phyloP scores from a whole-genome alignment of 139 green algal genomes.

The Coelastrella sp. region DNA sequence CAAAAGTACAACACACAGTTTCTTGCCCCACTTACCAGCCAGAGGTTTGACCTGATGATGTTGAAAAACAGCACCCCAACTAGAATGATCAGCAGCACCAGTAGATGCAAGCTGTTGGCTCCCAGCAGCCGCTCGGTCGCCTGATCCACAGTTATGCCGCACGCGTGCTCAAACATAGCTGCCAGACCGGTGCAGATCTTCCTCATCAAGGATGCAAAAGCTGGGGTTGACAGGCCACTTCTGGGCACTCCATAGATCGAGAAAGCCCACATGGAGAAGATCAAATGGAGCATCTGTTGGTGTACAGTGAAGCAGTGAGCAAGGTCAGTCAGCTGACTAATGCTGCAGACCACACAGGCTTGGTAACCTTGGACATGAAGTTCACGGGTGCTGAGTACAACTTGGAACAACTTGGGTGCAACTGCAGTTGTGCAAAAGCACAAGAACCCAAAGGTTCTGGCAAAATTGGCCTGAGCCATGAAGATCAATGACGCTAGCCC shows the following conservation, averaged over 20 bases:
- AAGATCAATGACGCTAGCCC: too few relatives aligned
- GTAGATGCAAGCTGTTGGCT: neutral
- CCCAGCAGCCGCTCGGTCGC: slow-evolving; percentile 21
- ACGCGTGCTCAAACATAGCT: neutral
- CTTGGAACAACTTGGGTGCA: too few relatives aligned
- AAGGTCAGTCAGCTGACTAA: too few relatives aligned
- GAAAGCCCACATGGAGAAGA: slow-evolving; percentile 64
- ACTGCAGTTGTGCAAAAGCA: too few relatives aligned
- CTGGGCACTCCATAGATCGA: slow-evolving; percentile 56
- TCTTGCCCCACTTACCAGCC: slow-evolving; percentile 2
- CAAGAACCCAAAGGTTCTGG: too few relatives aligned
- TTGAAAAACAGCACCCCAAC: slow-evolving; percentile 39
- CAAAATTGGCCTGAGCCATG: too few relatives aligned
- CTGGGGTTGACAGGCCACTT: neutral
- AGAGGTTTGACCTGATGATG: slow-evolving; percentile 31
- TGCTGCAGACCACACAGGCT: too few relatives aligned
- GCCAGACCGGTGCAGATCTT: neutral
- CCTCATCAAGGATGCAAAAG: neutral
- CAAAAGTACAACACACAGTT: too few relatives aligned
- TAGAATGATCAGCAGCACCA: slow-evolving; percentile 20
- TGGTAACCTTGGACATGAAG: too few relatives aligned
- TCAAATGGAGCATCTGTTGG: slow-evolving; percentile 62
- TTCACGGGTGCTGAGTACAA: too few relatives aligned
- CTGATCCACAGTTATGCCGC: neutral
- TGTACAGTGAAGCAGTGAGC: neutral